phyloP scores from a whole-genome alignment of 192 early-diverging fungal genomes.

The Powellomyces hirtus region DNA sequence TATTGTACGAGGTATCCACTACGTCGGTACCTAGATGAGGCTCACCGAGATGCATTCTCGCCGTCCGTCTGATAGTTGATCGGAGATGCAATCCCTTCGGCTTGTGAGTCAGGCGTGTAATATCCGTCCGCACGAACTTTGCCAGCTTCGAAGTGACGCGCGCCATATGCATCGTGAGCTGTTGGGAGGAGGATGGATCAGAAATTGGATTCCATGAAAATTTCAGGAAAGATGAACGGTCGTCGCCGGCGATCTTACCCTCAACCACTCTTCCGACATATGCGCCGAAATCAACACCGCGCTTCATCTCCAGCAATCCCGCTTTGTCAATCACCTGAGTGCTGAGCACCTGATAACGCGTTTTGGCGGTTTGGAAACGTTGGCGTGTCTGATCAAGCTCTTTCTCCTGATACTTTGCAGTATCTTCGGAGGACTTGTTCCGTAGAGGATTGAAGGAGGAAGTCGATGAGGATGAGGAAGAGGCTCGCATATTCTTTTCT shows the following conservation, averaged over 20 bases:
- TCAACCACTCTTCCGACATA: conserved; percentile 28
- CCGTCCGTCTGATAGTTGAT: neutral
- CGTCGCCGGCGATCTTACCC: neutral
- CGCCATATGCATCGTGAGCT: conserved; percentile 6
- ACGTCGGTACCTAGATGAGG: too few relatives aligned
- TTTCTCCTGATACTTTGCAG: conserved; percentile 34
- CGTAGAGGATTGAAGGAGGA: conserved; percentile 13
- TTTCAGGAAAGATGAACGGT: neutral
- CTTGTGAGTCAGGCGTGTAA: neutral
- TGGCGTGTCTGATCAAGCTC: conserved; percentile 42
- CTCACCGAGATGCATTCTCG: neutral
- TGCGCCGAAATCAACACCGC: conserved; percentile 44
- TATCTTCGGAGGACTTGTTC: conserved; percentile 13
- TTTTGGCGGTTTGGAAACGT: conserved; percentile 43
- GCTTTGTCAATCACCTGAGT: conserved; percentile 57
- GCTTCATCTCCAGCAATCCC: conserved; percentile 52
- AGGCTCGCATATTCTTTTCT: conserved; percentile 30
- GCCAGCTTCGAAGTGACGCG: conserved; percentile 5
- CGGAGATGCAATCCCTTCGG: neutral
- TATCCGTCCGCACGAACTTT: neutral
- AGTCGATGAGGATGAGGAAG: conserved; percentile 3
- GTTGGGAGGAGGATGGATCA: conserved; percentile 30
- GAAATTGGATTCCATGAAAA: too few relatives aligned
- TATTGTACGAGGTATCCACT: too few relatives aligned
- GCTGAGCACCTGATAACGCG: conserved; percentile 41